Conservation (phyloP, 164 flowering plant genomes). For the Macadamia tetraphylla region DNA sequence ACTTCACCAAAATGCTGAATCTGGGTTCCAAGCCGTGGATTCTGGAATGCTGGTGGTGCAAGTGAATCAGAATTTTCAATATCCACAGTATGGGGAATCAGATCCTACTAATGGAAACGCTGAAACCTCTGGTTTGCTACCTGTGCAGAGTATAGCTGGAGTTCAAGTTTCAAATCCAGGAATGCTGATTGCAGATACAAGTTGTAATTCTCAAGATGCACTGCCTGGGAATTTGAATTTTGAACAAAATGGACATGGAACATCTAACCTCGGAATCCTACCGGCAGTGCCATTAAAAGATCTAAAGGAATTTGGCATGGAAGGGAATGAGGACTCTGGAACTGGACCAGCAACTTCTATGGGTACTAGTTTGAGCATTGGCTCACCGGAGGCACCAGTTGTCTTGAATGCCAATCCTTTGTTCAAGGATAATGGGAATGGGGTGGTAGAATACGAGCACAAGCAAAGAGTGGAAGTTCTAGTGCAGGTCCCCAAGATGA, state of each 20-base stretch:
- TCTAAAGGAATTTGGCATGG: not conserved
- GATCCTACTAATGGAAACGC: not conserved
- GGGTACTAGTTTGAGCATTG: not conserved
- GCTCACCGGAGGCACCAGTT: not conserved
- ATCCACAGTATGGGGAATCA: too few species aligned
- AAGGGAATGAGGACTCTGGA: conserved; percentile 8
- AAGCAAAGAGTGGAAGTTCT: not conserved
- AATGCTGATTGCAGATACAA: not conserved
- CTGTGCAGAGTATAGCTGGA: not conserved
- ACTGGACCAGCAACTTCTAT: not conserved
- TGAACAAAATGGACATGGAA: conserved; percentile 12
- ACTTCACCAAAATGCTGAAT: conserved; percentile 4
- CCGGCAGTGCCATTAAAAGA: conserved; percentile 3
- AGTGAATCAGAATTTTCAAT: not conserved
- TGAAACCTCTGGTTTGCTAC: not conserved
- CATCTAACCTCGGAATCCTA: not conserved
- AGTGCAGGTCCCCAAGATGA: not conserved
- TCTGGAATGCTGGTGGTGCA: not conserved
- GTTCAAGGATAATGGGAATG: too few species aligned
- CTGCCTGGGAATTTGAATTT: conserved; percentile 1
- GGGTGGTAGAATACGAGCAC: not conserved
- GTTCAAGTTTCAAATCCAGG: not conserved
- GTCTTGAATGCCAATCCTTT: not conserved
- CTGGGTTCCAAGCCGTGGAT: conserved; percentile 5
- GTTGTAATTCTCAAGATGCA: conserved; percentile 10